Percentiles rank a stretch among this genome's conserved stretches.
phyloP scores from a whole-genome alignment of 345 rosid genomes.

The Syzygium aromaticum region DNA sequence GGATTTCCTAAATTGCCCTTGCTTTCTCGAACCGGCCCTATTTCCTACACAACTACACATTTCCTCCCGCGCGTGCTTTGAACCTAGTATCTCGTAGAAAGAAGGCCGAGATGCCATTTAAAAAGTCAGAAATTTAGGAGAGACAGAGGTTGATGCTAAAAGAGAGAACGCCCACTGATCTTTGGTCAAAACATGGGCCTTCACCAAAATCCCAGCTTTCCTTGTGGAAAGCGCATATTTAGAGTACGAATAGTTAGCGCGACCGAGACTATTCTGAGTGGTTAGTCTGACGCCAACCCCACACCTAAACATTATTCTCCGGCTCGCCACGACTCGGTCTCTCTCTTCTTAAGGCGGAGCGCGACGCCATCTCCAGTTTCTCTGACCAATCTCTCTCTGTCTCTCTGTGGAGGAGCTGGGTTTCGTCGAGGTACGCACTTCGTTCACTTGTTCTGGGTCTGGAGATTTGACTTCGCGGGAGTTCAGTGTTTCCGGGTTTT shows the following conservation, averaged over 20 bases:
- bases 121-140: background rate
- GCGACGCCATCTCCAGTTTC: background rate
- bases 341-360: background rate
- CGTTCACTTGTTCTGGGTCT: background rate
- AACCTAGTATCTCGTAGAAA: background rate
- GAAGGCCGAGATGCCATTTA: background rate
- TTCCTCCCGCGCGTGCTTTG: background rate
- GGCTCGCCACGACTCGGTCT: background rate
- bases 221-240: background rate
- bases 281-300: background rate
- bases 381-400: background rate
- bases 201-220: background rate
- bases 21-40: rapidly evolving
- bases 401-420: background rate
- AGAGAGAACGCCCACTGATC: background rate
- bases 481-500: background rate
- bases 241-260: background rate
- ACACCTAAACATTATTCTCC: no score
- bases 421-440: background rate
- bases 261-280: background rate
- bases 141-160: background rate
- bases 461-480: background rate
- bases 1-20: background rate
- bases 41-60: rapidly evolving
- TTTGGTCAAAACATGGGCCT: background rate